A percentile compares a stretch with the other conserved stretches of the same genome.
phyloP scores from a whole-genome alignment of 352 stramenopile genomes.

The Pythium rhizo-oryzae region DNA sequence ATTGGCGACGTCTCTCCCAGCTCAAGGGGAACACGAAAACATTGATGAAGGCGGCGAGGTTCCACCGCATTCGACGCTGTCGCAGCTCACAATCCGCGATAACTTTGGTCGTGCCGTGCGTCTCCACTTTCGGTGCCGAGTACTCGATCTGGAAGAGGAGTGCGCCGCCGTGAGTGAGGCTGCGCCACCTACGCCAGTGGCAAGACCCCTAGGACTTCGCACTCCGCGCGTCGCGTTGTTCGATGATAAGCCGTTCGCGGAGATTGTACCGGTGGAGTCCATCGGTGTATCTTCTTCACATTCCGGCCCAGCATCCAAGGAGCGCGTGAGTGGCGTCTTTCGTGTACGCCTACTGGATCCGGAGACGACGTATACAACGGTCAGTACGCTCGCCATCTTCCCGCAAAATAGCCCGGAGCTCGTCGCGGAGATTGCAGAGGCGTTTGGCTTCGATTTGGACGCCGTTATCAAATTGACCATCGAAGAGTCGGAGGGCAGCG shows the following conservation, averaged over 20 bases:
- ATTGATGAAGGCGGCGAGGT: not conserved
- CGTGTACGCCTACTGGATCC: slow-evolving; percentile 56
- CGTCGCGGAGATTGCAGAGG: slow-evolving; percentile 72
- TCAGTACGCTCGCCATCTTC: slow-evolving; percentile 86
- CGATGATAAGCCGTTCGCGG: slow-evolving; percentile 22
- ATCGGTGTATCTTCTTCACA: slow-evolving; percentile 27
- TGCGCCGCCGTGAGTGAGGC: not conserved
- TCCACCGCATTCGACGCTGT: not conserved
- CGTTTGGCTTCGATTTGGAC: slow-evolving; percentile 84
- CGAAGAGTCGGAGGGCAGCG: slow-evolving; percentile 2
- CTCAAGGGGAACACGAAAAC: not conserved
- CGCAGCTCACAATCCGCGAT: slow-evolving; percentile 3
- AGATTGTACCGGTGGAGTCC: slow-evolving; percentile 9
- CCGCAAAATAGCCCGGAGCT: slow-evolving; percentile 61
- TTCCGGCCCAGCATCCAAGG: slow-evolving; percentile 73
- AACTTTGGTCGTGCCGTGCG: slow-evolving; percentile 19
- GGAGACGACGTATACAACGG: slow-evolving; percentile 72
- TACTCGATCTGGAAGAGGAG: not conserved
- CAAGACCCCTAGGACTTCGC: not conserved
- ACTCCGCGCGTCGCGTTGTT: slow-evolving; percentile 23
- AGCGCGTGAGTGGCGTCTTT: slow-evolving; percentile 47
- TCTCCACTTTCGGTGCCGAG: slow-evolving; percentile 2
- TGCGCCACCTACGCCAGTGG: not conserved
- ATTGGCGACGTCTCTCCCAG: not conserved
- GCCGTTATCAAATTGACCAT: slow-evolving; percentile 70